Evolutionary conservation across 345 rosid species (phyloP), one percentile per base, ranked within the genome.

Genomic region (Brassica incana): DNA sequence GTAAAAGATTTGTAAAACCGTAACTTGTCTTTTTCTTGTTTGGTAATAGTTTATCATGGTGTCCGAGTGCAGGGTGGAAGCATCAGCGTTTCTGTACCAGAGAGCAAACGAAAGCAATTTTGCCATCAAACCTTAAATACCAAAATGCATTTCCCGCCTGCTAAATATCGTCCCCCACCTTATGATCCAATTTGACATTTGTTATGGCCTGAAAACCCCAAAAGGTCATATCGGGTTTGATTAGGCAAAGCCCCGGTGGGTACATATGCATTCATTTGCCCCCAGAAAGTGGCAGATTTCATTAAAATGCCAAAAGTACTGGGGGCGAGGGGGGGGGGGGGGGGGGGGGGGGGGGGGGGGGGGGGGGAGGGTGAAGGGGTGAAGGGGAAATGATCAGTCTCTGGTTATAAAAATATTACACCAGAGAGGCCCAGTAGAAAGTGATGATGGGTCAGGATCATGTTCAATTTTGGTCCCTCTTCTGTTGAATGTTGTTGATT

Each of bases 31-130:
- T 30, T 9, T 40, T 25, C 68, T 65, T 52, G 20, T 52, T 72
- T 33, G 67, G 50, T 75, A 69, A 67, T 73, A 80, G 27, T n/a
- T 52, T 77, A 23, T n/a, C 45, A 30, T 74, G 5, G 71, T 50
- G 12, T 68, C 32, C 5, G 75, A 64, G 65, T 73, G 83, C 89
- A 95, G 99, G 99, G 99, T 95, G 85, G 99, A 95, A 88, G 99
- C 99, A 56, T 93, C 99, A 33, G 93, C 99, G 68, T 84, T 93
- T 86, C 97, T 95, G 72, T 95, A 95, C 70, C 87, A 94, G 86
- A 91, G 98, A 84, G 99, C 97, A 69, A 95, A 87, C 52, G 99
- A 95, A 81, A 86, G 80, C 59, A 91, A 91, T 80, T 95, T 85
- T 88, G 83, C 95, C 77, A 88, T 95, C 83, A 95, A 91, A 88